Evolutionary conservation across 2,329 filamentous ascomycete species (phyloP).

Genomic region (Coniella lustricola): DNA sequence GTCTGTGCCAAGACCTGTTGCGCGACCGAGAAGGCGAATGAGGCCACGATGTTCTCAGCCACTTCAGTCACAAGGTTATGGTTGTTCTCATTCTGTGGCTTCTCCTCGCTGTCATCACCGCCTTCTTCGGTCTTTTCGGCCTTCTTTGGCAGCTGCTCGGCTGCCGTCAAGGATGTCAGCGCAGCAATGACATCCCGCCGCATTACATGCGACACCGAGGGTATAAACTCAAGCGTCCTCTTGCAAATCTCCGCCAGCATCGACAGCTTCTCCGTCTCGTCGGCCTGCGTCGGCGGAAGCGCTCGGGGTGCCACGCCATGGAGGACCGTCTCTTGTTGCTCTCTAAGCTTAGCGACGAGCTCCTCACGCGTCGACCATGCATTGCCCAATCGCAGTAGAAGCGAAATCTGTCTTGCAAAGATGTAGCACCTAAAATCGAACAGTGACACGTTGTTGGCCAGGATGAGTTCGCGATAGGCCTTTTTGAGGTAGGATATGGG

Average conservation of each 20-base stretch:
- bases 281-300: slow-evolving; percentile 40
- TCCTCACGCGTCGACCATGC: slow-evolving; percentile 56
- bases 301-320: slow-evolving; percentile 49
- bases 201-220: slow-evolving; percentile 70
- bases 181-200: slow-evolving; percentile 68
- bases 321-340: slow-evolving; percentile 53
- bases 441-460: slow-evolving; percentile 89
- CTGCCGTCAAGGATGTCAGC: slow-evolving; percentile 28
- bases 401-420: slow-evolving; percentile 77
- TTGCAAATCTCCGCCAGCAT: slow-evolving; percentile 83
- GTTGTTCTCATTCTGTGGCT: slow-evolving; percentile 26
- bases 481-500: slow-evolving; percentile 62
- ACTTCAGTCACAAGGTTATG: slow-evolving; percentile 41
- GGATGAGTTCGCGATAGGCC: slow-evolving; percentile 82
- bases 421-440: slow-evolving; percentile 95
- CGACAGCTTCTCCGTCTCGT: slow-evolving; percentile 65
- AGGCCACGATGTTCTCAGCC: slow-evolving; percentile 67
- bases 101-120: slow-evolving; percentile 29
- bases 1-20: slow-evolving; percentile 74
- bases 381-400: slow-evolving; percentile 79
- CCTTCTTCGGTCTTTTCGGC: slow-evolving; percentile 23
- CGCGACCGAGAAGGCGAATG: slow-evolving; percentile 70
- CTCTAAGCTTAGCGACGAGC: slow-evolving; percentile 53
- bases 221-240: slow-evolving; percentile 76
- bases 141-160: too few species aligned